These are phyloP conservation scores for Aspergillus sp. DNA, from an alignment of 2,329 filamentous ascomycete genomes.

Conservation along the genomic window DNA sequence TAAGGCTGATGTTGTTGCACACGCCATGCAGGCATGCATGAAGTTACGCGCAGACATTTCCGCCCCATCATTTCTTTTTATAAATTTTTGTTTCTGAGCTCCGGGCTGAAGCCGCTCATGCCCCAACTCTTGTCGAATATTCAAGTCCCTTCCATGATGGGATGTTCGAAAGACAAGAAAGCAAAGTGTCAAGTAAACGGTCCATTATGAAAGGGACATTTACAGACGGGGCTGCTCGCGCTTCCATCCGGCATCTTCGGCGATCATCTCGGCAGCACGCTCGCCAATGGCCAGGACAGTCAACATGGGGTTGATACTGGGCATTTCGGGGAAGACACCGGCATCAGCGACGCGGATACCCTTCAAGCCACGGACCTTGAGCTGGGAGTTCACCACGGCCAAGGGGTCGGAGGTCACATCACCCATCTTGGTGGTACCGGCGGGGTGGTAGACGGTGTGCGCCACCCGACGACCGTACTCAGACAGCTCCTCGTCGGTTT, in stretches of 20 bases:
- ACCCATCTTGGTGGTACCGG: constrained; percentile 89
- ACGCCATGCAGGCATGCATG: not conserved
- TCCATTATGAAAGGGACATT: constrained; percentile 5
- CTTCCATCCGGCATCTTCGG: constrained; percentile 68
- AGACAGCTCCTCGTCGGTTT: constrained; percentile 75
- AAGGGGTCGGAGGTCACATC: constrained; percentile 65
- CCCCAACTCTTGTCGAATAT: not conserved
- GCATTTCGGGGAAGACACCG: constrained; percentile 84
- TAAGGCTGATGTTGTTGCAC: not conserved
- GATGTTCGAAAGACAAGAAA: constrained; percentile 10
- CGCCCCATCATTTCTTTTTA: not conserved
- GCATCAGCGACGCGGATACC: constrained; percentile 80
- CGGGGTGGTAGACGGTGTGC: constrained; percentile 88
- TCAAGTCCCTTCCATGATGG: not conserved
- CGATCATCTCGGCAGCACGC: constrained; percentile 79
- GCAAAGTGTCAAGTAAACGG: not conserved
- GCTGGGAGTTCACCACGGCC: constrained; percentile 75
- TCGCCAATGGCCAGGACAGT: constrained; percentile 83
- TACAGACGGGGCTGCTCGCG: constrained; percentile 47
- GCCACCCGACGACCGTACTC: constrained; percentile 79
- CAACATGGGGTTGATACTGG: constrained; percentile 85
- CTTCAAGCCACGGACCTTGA: constrained; percentile 71
- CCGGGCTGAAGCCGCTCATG: not conserved
- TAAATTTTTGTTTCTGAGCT: not conserved
- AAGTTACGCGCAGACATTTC: not conserved